Conservation (phyloP, 352 stramenopile species). For the Globisporangium splendens region DNA sequence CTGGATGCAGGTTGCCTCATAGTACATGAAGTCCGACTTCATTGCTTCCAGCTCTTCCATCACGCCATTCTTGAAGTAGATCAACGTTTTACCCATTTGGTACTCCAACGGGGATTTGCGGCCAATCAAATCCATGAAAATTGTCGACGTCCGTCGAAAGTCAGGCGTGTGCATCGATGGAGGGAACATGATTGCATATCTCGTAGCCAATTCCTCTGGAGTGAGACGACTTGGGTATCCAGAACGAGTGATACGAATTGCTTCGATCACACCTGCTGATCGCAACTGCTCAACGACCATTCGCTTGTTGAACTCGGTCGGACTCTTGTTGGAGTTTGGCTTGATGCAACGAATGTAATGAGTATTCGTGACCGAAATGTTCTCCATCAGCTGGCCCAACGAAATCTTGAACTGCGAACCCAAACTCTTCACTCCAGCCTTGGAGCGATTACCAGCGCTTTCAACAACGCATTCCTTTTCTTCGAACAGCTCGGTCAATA, state of each 20-base stretch:
- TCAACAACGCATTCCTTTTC: slow-evolving; percentile 42
- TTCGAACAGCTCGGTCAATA: slow-evolving; percentile 77
- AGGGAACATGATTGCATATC: slow-evolving; percentile 88
- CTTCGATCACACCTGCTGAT: slow-evolving; percentile 90
- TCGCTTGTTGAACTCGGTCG: slow-evolving; percentile 85
- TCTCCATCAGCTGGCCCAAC: slow-evolving; percentile 81
- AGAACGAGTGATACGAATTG: slow-evolving; percentile 89
- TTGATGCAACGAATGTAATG: slow-evolving; percentile 91
- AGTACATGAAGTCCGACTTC: slow-evolving; percentile 91
- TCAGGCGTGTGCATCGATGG: slow-evolving; percentile 84
- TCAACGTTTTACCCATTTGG: slow-evolving; percentile 92
- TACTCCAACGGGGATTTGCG: slow-evolving; percentile 84
- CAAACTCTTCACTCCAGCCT: slow-evolving; percentile 69
- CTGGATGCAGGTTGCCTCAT: slow-evolving; percentile 85
- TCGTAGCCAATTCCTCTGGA: slow-evolving; percentile 69
- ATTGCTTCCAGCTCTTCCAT: slow-evolving; percentile 94
- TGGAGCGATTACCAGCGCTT: slow-evolving; percentile 36
- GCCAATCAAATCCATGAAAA: slow-evolving; percentile 83
- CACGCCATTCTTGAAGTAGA: slow-evolving; percentile 95
- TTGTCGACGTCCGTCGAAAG: slow-evolving; percentile 63
- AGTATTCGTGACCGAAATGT: slow-evolving; percentile 79
- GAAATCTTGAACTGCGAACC: slow-evolving; percentile 86
- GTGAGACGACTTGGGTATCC: slow-evolving; percentile 92
- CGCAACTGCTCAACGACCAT: slow-evolving; percentile 91
- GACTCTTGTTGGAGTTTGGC: slow-evolving; percentile 84